Evolutionary conservation across 1,284 basidiomycete species (phyloP), one percentile per base, ranked within the genome.

Genomic region (Melampsora americana): DNA sequence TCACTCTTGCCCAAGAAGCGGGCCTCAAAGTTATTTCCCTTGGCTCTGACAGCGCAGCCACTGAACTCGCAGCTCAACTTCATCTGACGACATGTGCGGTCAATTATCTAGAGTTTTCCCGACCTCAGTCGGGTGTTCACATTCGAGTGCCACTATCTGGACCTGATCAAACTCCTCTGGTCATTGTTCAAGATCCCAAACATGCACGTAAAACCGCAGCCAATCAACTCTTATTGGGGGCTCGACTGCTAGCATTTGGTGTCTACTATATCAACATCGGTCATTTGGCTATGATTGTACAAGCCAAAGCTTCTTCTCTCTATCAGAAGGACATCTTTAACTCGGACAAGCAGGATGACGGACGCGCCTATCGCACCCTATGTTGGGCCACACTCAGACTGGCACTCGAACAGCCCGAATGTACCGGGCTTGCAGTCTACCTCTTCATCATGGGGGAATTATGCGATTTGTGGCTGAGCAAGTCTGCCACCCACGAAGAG

Each of bases 181-280:
- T 32, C 26, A 48, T 42, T 46, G 18, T 67, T 4, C 46, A 67
- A 67, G 42, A 67, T 48, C 66, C 66, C 5, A 67, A 67, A 48
- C 66, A 67, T 67, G 66, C 66, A 20, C 12, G 28, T 12, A 67
- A 67, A n/a, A 67, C 66, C 18, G 20, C 32, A 12, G 65, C 26
- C 5, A 66, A 66, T 39, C 69, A 70, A 39, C 16, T 60, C 23
- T 44, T 71, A 14, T 64, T 56, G 1, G 69, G 69, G 28, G 60
- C 69, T 32, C 18, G 42, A 28, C 42, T 62, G 5, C 32, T 70
- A 44, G 56, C 42, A 2, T 70, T 70, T 28, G 56, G 69, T 23
- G 60, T 60, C 42, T 70, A 26, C 50, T 46, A 61, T 18, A 26
- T 70, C 12, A 70, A 70, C 50, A 70, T 70, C 1, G 56, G 53